phyloP scores from a whole-genome alignment of 2,329 filamentous ascomycete species.

The Alternaria triticina region DNA sequence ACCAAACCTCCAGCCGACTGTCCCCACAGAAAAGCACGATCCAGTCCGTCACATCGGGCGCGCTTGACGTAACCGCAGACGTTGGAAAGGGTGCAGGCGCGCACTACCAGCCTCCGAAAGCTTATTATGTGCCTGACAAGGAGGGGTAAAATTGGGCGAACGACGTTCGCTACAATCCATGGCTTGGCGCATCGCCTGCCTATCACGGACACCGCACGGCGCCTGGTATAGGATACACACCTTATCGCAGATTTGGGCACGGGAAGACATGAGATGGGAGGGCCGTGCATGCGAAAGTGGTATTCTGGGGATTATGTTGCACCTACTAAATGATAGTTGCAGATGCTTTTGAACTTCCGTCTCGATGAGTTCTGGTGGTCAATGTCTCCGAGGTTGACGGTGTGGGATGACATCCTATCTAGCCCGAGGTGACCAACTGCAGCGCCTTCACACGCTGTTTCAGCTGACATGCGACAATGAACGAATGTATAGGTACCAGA shows the following conservation, averaged over 20 bases:
- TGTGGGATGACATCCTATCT: too few species aligned
- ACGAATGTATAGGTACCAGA: too few species aligned
- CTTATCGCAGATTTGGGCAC: neutral
- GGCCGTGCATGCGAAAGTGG: neutral
- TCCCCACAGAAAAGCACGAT: neutral
- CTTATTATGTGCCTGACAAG: neutral
- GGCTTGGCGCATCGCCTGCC: slow-evolving; percentile 6
- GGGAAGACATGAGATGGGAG: neutral
- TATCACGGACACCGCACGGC: neutral
- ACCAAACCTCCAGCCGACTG: neutral
- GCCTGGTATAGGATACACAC: neutral
- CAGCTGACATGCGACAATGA: too few species aligned
- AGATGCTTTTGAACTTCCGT: too few species aligned
- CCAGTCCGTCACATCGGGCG: neutral
- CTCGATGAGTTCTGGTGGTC: too few species aligned
- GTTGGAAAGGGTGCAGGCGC: neutral
- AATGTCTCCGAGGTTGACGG: too few species aligned
- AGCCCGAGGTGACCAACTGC: too few species aligned
- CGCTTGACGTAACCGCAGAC: neutral
- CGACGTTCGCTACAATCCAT: slow-evolving; percentile 19
- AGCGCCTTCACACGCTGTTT: too few species aligned
- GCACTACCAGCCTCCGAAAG: neutral
- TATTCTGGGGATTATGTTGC: too few species aligned
- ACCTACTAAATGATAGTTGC: too few species aligned
- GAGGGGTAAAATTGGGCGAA: slow-evolving; percentile 5